Conservation (phyloP, 1,284 basidiomycete genomes). For the Papiliotrema laurentii region DNA sequence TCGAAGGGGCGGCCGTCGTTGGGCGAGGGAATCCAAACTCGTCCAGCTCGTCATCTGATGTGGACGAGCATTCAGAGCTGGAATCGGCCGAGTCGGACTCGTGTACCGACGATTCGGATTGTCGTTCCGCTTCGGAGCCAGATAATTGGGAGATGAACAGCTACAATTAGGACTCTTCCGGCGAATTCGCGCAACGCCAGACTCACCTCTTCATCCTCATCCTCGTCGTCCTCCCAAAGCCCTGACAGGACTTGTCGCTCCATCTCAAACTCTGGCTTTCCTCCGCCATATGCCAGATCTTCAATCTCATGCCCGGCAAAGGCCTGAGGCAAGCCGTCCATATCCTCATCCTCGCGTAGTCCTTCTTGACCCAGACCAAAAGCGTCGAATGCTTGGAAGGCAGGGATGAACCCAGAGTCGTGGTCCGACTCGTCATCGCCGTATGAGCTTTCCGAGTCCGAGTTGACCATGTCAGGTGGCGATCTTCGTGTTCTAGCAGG, state of each 20-base stretch:
- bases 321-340: conserved; percentile 31
- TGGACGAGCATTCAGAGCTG: conserved; percentile 23
- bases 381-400: neutral
- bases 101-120: conserved; percentile 40
- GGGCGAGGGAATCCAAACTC: conserved; percentile 42
- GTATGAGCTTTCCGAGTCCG: conserved; percentile 37
- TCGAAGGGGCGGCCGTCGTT: conserved; percentile 1
- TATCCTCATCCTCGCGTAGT: conserved; percentile 30
- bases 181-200: neutral
- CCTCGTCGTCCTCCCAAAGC: conserved; percentile 19
- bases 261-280: conserved; percentile 23
- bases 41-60: conserved; percentile 36
- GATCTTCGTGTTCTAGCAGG: conserved; percentile 10
- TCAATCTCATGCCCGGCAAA: conserved; percentile 44
- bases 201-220: conserved; percentile 37
- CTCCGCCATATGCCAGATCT: conserved; percentile 43
- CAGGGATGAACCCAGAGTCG: conserved; percentile 8
- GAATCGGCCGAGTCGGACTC: conserved; percentile 22
- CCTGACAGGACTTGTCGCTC: conserved; percentile 21
- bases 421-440: conserved; percentile 43
- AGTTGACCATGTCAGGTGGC: conserved; percentile 13
- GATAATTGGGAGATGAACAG: conserved; percentile 39
- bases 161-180: conserved; percentile 7
- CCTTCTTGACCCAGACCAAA: neutral
- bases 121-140: conserved; percentile 39